phyloP scores from a whole-genome alignment of 371 early-diverging fungal species.

The Rhizopus delemar region DNA sequence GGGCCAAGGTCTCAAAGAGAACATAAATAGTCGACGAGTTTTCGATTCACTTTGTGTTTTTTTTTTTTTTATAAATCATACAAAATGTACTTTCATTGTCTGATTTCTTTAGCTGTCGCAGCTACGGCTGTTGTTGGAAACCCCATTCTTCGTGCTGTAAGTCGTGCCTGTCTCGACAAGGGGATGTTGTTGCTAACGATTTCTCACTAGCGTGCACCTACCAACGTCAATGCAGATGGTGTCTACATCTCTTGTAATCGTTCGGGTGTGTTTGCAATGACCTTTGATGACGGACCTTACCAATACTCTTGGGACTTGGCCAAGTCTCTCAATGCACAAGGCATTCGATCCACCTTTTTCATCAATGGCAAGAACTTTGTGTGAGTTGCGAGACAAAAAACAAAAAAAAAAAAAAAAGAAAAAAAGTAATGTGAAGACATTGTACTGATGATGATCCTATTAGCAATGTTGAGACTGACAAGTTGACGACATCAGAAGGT shows the following conservation, averaged over 20 bases:
- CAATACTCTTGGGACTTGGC: slow-evolving; percentile 41
- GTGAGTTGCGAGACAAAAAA: slow-evolving; percentile 43
- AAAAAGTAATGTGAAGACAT: too few relatives aligned
- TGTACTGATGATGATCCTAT: slow-evolving; percentile 31
- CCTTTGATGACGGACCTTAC: slow-evolving; percentile 53
- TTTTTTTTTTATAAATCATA: too few relatives aligned
- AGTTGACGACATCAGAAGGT: slow-evolving; percentile 13
- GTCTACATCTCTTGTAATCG: slow-evolving; percentile 27
- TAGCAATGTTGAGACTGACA: slow-evolving; percentile 13
- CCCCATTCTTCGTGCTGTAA: not conserved
- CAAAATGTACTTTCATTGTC: not conserved
- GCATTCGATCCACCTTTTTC: slow-evolving; percentile 52
- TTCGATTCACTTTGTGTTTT: too few relatives aligned
- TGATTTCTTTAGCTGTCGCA: not conserved
- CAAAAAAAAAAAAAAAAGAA: not conserved
- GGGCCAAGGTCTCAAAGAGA: too few relatives aligned
- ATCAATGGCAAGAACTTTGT: slow-evolving; percentile 46
- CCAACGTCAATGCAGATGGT: slow-evolving; percentile 7
- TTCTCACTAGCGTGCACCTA: slow-evolving; percentile 9
- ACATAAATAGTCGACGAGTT: too few relatives aligned
- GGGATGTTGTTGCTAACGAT: not conserved
- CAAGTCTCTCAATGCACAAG: slow-evolving; percentile 27
- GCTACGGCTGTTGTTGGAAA: not conserved
- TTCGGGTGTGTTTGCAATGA: slow-evolving; percentile 44
- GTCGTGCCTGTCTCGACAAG: slow-evolving; percentile 9